Base-by-base conservation (phyloP, 73 alveolate genomes). In the Paramecium sonneborni region DNA sequence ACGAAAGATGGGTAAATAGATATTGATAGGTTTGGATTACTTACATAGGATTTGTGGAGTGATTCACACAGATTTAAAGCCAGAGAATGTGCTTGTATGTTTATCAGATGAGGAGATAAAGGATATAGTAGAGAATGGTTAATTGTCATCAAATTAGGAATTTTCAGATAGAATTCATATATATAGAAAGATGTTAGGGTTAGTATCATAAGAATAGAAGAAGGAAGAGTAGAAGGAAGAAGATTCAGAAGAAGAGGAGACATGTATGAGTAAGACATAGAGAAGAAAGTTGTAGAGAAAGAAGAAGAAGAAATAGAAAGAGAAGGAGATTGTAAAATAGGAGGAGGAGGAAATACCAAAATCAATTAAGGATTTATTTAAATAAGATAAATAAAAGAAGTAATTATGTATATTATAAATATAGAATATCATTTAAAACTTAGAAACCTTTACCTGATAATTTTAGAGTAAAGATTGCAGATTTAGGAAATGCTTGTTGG, bases 401-500 rank as follows among this genome's bases (percentile, higher is more conserved):
- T 72, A 21, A 72, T 69, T 2, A 34, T 7, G 1, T 15, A 11
- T 1, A 21, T 79, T 57, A 48, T 85, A 57, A 76, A 43, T 55
- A 92, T 58, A 85, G 92, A 76, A 79, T 79, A 37, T 43, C 69
- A 21, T 79, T 79, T 41, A 79, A 38, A 15, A 38, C 46, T 32
- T 57, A 70, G 76, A 88, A 44, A 39, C 76, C 32, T 10, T 88
- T 26, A 32, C 87, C 94, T 26, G 97, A 95, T 20, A 92, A 90
- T 76, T 92, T 97, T 8, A 57, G 95, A 39, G 85, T 98, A 34
- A 97, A 96, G 87, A 96, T 98, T 6, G 98, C 96, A 23, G 99
- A 98, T 93, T 92, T 98, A 95, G 99, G 99, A 2, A 98, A 98
- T 85, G 99, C 99, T 8, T 97, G 99, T 82, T 98, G 97, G 97